These are phyloP conservation scores for Erythrobasidium hasegawianum DNA, from an alignment of 1,284 basidiomycete species.

Conservation along the genomic window DNA sequence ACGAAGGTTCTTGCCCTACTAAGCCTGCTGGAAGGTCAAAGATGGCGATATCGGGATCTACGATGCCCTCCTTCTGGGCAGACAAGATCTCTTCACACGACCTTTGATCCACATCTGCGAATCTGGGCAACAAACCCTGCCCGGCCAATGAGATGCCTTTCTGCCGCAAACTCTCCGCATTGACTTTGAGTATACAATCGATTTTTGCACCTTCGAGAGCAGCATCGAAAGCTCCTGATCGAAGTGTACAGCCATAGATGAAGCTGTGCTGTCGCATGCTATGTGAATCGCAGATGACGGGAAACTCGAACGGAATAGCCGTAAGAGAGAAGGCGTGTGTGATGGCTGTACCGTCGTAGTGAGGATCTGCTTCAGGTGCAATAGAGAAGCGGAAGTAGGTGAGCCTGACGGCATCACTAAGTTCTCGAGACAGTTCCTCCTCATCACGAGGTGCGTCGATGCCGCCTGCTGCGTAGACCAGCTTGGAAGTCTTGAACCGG, in stretches of 20 bases:
- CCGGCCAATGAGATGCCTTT: conserved; percentile 45
- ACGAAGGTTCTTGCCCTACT: conserved; percentile 53
- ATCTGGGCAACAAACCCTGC: conserved; percentile 36
- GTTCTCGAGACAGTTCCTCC: conserved; percentile 46
- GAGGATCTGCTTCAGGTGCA: conserved; percentile 21
- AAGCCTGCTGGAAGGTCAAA: conserved; percentile 51
- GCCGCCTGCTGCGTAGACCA: conserved; percentile 54
- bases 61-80: conserved; percentile 41
- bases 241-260: conserved; percentile 53
- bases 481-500: conserved; percentile 53
- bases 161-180: conserved; percentile 49
- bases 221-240: conserved; percentile 52
- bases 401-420: conserved; percentile 52
- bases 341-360: conserved; percentile 38
- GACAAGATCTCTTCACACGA: conserved; percentile 49
- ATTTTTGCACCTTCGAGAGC: conserved; percentile 55
- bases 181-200: conserved; percentile 54
- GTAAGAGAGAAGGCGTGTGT: conserved; percentile 53
- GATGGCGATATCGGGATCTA: conserved; percentile 46
- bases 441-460: conserved; percentile 44
- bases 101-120: conserved; percentile 49
- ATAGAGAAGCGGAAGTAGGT: conserved; percentile 53
- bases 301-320: conserved; percentile 55
- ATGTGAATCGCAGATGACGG: conserved; percentile 49
- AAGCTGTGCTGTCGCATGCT: conserved; percentile 50